Evolutionary conservation across 2,329 filamentous ascomycete genomes (phyloP).

Genomic region (Lasiodiplodia sp.): DNA sequence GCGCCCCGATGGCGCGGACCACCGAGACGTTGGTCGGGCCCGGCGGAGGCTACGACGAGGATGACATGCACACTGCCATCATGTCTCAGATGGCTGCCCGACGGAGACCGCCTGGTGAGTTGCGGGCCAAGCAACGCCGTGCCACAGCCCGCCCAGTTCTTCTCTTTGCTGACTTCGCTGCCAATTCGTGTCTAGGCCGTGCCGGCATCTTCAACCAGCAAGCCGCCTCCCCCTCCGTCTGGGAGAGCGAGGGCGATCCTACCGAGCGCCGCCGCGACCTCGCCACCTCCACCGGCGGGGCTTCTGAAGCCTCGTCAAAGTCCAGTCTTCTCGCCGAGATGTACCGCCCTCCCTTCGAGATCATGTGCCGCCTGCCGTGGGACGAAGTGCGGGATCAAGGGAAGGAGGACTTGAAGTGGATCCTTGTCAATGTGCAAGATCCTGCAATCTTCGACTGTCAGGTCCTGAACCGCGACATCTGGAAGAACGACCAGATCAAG

Average conservation of each 20-base stretch:
- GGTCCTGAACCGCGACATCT: conserved; percentile 90
- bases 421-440: conserved; percentile 95
- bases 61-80: conserved; percentile 66
- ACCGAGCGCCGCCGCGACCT: conserved; percentile 60
- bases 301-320: conserved; percentile 71
- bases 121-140: neutral
- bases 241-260: conserved; percentile 61
- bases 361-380: conserved; percentile 83
- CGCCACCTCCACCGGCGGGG: conserved; percentile 68
- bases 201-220: conserved; percentile 75
- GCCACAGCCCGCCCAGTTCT: neutral
- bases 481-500: conserved; percentile 83
- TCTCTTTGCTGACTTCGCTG: neutral
- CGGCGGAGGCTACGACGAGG: conserved; percentile 59
- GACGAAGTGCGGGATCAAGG: conserved; percentile 84
- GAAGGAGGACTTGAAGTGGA: conserved; percentile 90
- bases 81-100: conserved; percentile 67
- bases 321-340: conserved; percentile 85
- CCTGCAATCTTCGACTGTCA: conserved; percentile 94
- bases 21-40: conserved; percentile 91
- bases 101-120: conserved; percentile 32
- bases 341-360: conserved; percentile 88
- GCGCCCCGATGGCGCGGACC: conserved; percentile 89
- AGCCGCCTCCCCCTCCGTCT: conserved; percentile 61
- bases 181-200: conserved; percentile 40